Evolutionary conservation across 306 rosid species (phyloP).

Genomic region (Prunus mume): DNA sequence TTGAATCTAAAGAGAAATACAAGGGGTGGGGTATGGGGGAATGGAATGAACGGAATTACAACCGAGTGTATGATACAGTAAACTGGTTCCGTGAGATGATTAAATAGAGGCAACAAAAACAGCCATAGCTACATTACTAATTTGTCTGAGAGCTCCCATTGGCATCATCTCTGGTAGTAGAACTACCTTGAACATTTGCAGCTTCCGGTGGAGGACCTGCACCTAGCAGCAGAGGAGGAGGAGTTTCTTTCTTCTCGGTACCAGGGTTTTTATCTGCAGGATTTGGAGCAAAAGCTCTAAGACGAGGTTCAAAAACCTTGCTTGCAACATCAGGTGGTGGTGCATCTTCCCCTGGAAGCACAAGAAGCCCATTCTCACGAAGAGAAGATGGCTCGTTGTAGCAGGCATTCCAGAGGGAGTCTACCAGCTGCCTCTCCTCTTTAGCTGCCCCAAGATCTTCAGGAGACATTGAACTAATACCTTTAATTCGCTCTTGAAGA

Average conservation of each 20-base stretch:
- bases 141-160: not conserved
- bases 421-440: slow-evolving; percentile 86
- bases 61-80: not conserved
- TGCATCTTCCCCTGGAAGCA: slow-evolving; percentile 77
- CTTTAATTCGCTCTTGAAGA: slow-evolving; percentile 67
- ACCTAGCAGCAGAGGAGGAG: slow-evolving; percentile 66
- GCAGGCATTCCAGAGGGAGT: slow-evolving; percentile 70
- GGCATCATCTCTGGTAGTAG: slow-evolving; percentile 24
- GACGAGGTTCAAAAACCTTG: slow-evolving; percentile 74
- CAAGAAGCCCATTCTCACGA: slow-evolving; percentile 72
- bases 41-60: not conserved
- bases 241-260: slow-evolving; percentile 44
- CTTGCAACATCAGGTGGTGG: slow-evolving; percentile 81
- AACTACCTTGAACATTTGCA: slow-evolving; percentile 25
- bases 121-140: not conserved
- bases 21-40: not conserved
- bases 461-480: slow-evolving; percentile 57
- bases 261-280: slow-evolving; percentile 34
- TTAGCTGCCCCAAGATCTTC: slow-evolving; percentile 74
- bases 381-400: slow-evolving; percentile 66
- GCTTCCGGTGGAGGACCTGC: slow-evolving; percentile 43
- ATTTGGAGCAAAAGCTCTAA: slow-evolving; percentile 57
- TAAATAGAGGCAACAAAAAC: not conserved
- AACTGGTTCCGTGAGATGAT: not conserved
- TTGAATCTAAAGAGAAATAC: not conserved